phyloP scores from a whole-genome alignment of 106 monocot genomes.

The Platanthera zijinensis region DNA sequence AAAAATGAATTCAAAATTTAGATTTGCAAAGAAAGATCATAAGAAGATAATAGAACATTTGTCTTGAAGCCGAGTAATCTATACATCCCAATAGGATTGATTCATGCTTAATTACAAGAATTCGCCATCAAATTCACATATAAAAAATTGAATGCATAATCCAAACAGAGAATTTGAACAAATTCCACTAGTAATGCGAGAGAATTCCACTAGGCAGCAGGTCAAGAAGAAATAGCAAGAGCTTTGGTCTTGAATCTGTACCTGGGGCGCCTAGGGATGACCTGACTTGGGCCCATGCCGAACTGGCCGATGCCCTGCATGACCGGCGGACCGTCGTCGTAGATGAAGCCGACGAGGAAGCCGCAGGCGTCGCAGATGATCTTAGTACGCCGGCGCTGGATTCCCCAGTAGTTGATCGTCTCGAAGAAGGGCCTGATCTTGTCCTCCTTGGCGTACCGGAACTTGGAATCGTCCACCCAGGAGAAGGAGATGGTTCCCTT shows the following conservation, averaged over 20 bases:
- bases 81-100: background rate
- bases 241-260: constrained; percentile 76
- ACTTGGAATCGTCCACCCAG: constrained; percentile 77
- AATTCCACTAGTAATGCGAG: background rate
- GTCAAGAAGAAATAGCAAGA: constrained; percentile 10
- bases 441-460: constrained; percentile 65
- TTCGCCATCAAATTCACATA: background rate
- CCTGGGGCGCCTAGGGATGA: constrained; percentile 65
- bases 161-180: background rate
- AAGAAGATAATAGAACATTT: background rate
- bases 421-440: constrained; percentile 83
- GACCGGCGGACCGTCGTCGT: constrained; percentile 83
- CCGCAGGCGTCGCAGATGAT: constrained; percentile 71
- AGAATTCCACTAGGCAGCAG: background rate
- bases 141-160: background rate
- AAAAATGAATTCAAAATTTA: too few species aligned
- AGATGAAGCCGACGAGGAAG: constrained; percentile 63
- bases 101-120: background rate
- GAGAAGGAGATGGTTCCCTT: constrained; percentile 91
- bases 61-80: background rate
- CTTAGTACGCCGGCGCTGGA: constrained; percentile 64
- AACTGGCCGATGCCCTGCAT: constrained; percentile 84
- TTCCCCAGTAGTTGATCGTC: constrained; percentile 93
- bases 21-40: too few species aligned
- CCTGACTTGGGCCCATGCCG: constrained; percentile 89